Evolutionary conservation across 805 yeast species (phyloP).

Genomic region (Yarrowia sp.): DNA sequence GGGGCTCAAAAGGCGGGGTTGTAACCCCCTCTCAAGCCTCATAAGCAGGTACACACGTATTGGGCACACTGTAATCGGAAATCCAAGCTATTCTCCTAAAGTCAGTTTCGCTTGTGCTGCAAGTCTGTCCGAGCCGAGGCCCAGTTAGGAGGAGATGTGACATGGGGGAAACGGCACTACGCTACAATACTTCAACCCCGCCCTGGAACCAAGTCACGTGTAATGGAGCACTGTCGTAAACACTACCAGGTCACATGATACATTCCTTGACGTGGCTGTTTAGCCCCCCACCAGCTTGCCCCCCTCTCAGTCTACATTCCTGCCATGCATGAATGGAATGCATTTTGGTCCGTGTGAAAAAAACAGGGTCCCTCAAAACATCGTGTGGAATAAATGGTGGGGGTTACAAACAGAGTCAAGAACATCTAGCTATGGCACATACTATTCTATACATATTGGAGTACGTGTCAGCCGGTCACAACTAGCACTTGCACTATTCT

Average conservation of each 20-base stretch:
- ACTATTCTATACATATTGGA: too few species aligned
- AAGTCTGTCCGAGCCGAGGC: constrained; percentile 12
- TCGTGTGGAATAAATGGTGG: too few species aligned
- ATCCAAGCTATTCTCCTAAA: not conserved
- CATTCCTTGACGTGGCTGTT: not conserved
- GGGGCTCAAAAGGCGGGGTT: not conserved
- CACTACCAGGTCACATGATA: not conserved
- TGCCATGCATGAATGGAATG: constrained; percentile 14
- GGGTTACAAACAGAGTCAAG: too few species aligned
- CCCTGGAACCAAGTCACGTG: not conserved
- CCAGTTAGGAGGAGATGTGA: not conserved
- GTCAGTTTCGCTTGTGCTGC: not conserved
- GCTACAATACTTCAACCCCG: not conserved
- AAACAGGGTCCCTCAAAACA: not conserved
- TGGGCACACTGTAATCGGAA: not conserved
- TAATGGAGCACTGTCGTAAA: not conserved
- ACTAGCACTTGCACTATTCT: not conserved
- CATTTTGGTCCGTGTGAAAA: not conserved
- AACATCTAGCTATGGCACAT: not conserved
- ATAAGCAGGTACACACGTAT: not conserved
- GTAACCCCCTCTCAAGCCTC: not conserved
- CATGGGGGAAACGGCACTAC: not conserved
- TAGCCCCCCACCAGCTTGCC: not conserved
- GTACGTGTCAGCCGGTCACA: too few species aligned
- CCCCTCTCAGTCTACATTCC: constrained; percentile 11